These are phyloP conservation scores for Cupressus sempervirens DNA, from an alignment of 75 land plant genomes.

Conservation along the genomic window DNA sequence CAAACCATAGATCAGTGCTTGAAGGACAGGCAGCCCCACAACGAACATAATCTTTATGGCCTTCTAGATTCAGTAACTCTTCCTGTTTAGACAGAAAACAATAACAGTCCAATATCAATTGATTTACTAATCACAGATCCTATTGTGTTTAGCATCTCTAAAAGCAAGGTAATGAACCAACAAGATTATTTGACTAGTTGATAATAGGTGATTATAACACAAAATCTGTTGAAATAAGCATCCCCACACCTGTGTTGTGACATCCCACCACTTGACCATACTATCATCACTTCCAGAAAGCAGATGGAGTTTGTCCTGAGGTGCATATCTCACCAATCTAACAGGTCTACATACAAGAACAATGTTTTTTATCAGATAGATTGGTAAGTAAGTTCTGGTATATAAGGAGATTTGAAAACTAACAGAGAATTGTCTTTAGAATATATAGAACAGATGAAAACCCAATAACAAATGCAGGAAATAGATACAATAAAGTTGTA, in stretches of 20 bases:
- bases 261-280: conserved; percentile 85
- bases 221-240: conserved; percentile 1
- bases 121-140: neutral
- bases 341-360: conserved; percentile 31
- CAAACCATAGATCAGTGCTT: conserved; percentile 44
- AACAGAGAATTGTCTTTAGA: neutral
- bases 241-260: conserved; percentile 38
- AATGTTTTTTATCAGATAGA: neutral
- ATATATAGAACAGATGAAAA: too few species aligned
- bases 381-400: neutral
- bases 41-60: conserved; percentile 85
- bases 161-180: neutral
- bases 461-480: too few species aligned
- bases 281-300: conserved; percentile 89
- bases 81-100: conserved; percentile 18
- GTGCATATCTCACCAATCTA: conserved; percentile 62
- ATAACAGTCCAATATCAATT: neutral
- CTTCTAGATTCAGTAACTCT: conserved; percentile 34
- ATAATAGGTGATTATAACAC: neutral
- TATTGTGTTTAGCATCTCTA: neutral
- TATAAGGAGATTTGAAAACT: neutral
- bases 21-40: conserved; percentile 63
- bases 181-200: neutral
- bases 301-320: conserved; percentile 71
- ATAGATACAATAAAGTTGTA: too few species aligned